A percentile compares a stretch with the other conserved stretches of the same genome.
phyloP scores from a whole-genome alignment of 2,329 filamentous ascomycete species.

The Whalleya microplaca region DNA sequence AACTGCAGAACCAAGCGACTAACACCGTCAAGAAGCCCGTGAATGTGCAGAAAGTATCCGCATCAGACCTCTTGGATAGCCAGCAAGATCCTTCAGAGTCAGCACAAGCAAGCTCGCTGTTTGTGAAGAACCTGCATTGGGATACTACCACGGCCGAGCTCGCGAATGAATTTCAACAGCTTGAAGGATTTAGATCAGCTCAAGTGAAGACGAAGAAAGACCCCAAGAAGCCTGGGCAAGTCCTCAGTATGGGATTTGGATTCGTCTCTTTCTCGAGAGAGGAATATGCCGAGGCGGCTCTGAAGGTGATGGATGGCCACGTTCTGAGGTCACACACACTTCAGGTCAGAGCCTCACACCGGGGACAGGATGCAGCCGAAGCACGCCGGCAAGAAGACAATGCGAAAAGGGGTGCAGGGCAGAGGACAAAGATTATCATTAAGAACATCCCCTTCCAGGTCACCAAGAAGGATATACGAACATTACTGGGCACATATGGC shows the following conservation, averaged over 20 bases:
- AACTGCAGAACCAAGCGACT: conserved; percentile 31
- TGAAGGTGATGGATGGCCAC: conserved; percentile 85
- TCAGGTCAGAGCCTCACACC: conserved; percentile 84
- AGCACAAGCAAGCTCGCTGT: conserved; percentile 77
- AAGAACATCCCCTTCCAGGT: conserved; percentile 98
- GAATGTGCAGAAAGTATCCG: conserved; percentile 65
- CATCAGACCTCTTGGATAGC: conserved; percentile 66
- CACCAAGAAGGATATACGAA: conserved; percentile 86
- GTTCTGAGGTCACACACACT: conserved; percentile 87
- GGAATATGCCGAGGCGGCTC: conserved; percentile 76
- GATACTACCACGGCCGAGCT: conserved; percentile 78
- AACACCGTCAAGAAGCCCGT: conserved; percentile 35
- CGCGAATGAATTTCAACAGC: conserved; percentile 74
- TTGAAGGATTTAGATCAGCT: conserved; percentile 88
- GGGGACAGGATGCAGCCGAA: conserved; percentile 83
- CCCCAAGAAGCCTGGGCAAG: conserved; percentile 84
- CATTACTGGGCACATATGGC: conserved; percentile 86
- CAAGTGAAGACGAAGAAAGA: conserved; percentile 92
- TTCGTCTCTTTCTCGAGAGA: conserved; percentile 88
- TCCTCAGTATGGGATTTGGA: conserved; percentile 95
- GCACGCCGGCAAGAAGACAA: conserved; percentile 82
- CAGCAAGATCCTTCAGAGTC: conserved; percentile 48
- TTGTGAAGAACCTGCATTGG: conserved; percentile 94
- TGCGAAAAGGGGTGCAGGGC: conserved; percentile 76
- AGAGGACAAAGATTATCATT: conserved; percentile 90